These are phyloP conservation scores for Tetradesmus obliquus DNA, from an alignment of 139 green algal genomes.

Conservation along the genomic window DNA sequence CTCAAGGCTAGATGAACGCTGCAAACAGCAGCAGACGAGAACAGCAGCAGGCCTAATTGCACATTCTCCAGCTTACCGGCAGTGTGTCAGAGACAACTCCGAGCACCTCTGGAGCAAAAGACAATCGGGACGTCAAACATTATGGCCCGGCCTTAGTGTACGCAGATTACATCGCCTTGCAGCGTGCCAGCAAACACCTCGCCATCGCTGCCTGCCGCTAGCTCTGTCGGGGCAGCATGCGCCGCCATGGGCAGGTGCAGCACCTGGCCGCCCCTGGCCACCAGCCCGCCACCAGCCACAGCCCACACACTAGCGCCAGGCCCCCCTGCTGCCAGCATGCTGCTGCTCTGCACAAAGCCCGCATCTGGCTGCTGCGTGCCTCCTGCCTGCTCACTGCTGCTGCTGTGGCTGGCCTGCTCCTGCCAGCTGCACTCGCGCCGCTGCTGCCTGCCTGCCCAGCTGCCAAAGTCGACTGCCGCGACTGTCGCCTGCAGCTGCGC, in stretches of 20 bases:
- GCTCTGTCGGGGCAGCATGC: neutral
- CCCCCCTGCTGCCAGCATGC: neutral
- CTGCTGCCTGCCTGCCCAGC: neutral
- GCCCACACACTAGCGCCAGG: neutral
- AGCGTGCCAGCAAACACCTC: slow-evolving; percentile 15
- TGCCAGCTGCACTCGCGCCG: neutral
- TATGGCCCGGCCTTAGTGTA: neutral
- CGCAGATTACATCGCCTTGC: slow-evolving; percentile 4
- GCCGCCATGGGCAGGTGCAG: neutral
- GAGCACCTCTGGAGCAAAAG: too few species aligned
- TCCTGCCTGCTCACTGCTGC: neutral
- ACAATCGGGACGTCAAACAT: too few species aligned
- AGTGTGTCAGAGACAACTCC: too few species aligned
- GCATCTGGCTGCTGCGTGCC: neutral
- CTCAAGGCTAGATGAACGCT: too few species aligned
- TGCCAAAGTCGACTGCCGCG: slow-evolving; percentile 30
- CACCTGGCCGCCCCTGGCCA: slow-evolving; percentile 7
- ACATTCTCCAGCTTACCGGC: too few species aligned
- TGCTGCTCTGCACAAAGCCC: neutral
- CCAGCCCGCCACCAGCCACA: neutral
- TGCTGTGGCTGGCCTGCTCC: neutral
- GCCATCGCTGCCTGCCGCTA: neutral
- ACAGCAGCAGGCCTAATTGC: too few species aligned
- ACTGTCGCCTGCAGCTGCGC: slow-evolving; percentile 2
- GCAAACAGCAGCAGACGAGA: too few species aligned